Evolutionary conservation across 495 filamentous ascomycete species (phyloP).

Genomic region (Amniculicola lignicola): DNA sequence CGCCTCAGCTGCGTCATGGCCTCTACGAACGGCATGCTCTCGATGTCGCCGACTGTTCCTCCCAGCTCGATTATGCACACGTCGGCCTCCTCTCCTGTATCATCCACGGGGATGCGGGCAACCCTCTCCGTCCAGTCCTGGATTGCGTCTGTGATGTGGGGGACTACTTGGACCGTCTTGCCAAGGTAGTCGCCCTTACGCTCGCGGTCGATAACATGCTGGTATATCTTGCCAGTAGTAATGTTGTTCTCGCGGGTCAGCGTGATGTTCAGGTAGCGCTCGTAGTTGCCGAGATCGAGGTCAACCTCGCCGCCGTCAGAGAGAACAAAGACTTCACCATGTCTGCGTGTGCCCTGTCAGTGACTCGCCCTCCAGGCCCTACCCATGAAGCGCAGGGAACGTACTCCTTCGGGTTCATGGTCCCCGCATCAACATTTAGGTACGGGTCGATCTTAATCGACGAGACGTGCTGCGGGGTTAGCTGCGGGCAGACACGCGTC

Average conservation of each 20-base stretch:
- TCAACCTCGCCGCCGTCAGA: slow-evolving; percentile 81
- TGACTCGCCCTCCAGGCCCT: too few species aligned
- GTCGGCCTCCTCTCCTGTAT: slow-evolving; percentile 75
- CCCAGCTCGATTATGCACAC: slow-evolving; percentile 86
- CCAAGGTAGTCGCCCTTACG: slow-evolving; percentile 83
- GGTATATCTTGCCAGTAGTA: slow-evolving; percentile 93
- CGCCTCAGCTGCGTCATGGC: slow-evolving; percentile 74
- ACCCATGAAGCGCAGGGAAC: too few species aligned
- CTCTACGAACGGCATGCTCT: slow-evolving; percentile 86
- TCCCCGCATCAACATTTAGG: slow-evolving; percentile 81
- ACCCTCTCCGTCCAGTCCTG: slow-evolving; percentile 92
- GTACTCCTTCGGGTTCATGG: slow-evolving; percentile 75
- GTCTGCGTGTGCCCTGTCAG: too few species aligned
- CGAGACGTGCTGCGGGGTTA: slow-evolving; percentile 49
- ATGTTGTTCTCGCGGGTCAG: slow-evolving; percentile 82
- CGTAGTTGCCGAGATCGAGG: slow-evolving; percentile 95
- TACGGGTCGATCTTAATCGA: slow-evolving; percentile 84
- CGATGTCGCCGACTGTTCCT: slow-evolving; percentile 86
- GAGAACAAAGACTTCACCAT: slow-evolving; percentile 72
- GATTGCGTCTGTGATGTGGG: slow-evolving; percentile 85
- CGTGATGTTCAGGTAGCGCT: slow-evolving; percentile 71
- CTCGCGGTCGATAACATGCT: slow-evolving; percentile 77
- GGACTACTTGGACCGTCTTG: slow-evolving; percentile 89
- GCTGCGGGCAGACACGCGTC: slow-evolving; percentile 27
- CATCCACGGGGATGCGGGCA: slow-evolving; percentile 81